A percentile compares a stretch with the other conserved stretches of the same genome.
Conservation (phyloP, 73 alveolate genomes). For the Tetrahymena malaccensis region DNA sequence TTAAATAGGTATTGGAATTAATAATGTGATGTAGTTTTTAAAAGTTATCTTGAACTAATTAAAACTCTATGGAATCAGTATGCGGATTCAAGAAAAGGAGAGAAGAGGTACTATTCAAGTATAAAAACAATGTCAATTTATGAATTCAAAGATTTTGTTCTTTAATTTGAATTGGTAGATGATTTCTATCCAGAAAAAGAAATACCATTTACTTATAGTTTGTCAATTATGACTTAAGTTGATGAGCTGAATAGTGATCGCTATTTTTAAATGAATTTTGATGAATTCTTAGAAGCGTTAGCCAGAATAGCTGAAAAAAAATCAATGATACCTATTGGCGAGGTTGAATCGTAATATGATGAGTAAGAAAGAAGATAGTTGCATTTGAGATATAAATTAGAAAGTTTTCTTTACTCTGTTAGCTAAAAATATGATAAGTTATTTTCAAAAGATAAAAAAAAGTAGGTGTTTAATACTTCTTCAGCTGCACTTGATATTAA, state of each 20-base stretch:
- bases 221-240: slow-evolving; percentile 47
- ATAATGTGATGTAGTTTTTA: slow-evolving; percentile 27
- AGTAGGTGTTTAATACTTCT: background rate
- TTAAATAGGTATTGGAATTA: slow-evolving; percentile 31
- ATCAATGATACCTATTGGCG: background rate
- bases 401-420: background rate
- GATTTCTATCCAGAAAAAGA: slow-evolving; percentile 38
- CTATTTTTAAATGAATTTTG: slow-evolving; percentile 47
- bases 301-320: slow-evolving; percentile 56
- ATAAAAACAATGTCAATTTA: slow-evolving; percentile 3
- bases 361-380: background rate
- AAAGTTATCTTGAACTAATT: background rate
- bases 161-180: slow-evolving; percentile 17
- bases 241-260: slow-evolving; percentile 41
- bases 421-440: background rate
- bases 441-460: background rate
- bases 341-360: background rate
- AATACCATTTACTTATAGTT: slow-evolving; percentile 15
- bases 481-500: background rate
- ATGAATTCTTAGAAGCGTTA: slow-evolving; percentile 56
- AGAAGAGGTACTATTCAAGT: slow-evolving; percentile 16
- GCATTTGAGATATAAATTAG: background rate
- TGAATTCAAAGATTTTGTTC: slow-evolving; percentile 29
- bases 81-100: slow-evolving; percentile 16
- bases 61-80: slow-evolving; percentile 1